Evolutionary conservation across 2,329 filamentous ascomycete species (phyloP).

Genomic region (Neocucurbitaria cava): DNA sequence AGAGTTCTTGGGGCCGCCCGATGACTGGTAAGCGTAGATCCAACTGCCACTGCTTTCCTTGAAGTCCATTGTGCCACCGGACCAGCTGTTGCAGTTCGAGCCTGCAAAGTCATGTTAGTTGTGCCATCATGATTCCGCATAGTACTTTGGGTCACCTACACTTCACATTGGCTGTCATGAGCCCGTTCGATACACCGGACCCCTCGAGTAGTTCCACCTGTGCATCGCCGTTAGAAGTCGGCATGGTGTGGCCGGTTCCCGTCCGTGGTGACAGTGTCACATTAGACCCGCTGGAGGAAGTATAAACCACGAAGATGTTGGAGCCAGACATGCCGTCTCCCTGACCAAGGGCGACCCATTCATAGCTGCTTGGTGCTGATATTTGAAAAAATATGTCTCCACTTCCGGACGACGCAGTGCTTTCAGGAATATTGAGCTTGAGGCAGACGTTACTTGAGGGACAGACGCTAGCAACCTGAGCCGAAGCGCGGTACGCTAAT

Average conservation of each 20-base stretch:
- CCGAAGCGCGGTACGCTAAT: conserved; percentile 33
- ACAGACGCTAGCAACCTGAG: conserved; percentile 41
- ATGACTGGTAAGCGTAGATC: conserved; percentile 58
- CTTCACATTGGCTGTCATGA: conserved; percentile 64
- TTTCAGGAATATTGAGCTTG: conserved; percentile 61
- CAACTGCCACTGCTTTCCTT: conserved; percentile 53
- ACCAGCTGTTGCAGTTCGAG: conserved; percentile 62
- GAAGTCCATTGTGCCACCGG: conserved; percentile 60
- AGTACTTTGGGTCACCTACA: conserved; percentile 47
- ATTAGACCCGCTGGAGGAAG: conserved; percentile 59
- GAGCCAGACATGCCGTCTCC: conserved; percentile 61
- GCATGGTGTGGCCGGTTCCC: conserved; percentile 54
- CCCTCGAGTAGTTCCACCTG: conserved; percentile 60
- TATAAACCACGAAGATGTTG: conserved; percentile 67
- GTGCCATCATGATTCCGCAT: background rate
- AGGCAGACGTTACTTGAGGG: conserved; percentile 52
- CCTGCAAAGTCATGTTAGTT: conserved; percentile 37
- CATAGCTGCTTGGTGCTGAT: conserved; percentile 58
- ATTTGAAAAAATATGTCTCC: conserved; percentile 67
- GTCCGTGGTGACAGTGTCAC: conserved; percentile 64
- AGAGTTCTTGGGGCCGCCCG: conserved; percentile 57
- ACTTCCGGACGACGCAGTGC: conserved; percentile 57
- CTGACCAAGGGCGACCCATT: conserved; percentile 65
- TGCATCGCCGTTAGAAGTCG: conserved; percentile 51
- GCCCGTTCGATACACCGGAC: conserved; percentile 59